Base-by-base conservation (phyloP, 768 basidiomycete genomes). In the Pleurotus ostreatus region DNA sequence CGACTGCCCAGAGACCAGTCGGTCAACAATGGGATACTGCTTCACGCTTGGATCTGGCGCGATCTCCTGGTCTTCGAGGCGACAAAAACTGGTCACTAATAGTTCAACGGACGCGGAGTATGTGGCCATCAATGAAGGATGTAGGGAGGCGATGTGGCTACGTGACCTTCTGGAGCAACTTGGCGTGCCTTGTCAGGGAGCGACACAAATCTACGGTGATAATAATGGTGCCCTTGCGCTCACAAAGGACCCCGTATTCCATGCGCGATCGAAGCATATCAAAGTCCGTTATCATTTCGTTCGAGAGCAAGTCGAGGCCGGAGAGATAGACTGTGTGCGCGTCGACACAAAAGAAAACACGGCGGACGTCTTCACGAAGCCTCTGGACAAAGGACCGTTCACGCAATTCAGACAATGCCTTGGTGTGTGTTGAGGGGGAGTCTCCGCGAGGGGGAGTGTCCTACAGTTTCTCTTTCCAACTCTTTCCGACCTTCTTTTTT, bases 71-170 rank as follows among this genome's bases (percentile, higher is more conserved):
- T 55, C 59, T 4, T 67, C 70, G 0, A 58, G 64, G 15, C 62
- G 68, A 47, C 76, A 78, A 49, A 55, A 62, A 13, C 69, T 63
- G 0, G 60, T 71, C n/a, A 63, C 69, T 0, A 49, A 63, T 7
- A 73, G 70, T 4, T 62, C 68, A 0, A 59, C 62, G 8, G 74
- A 79, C 61, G 73, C 78, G 1, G 77, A 81, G 61, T 78, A 80
- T 60, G 72, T 78, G 43, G 74, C 77, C 3, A 61, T 67, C 0
- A 61, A 65, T 13, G 63, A 75, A 30, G 64, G 71, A 2, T 47
- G 56, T 12, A 41, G 61, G 20, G 60, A 72, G 47, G 60, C 60
- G 0, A 16, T 72, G 2, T 72, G 67, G 67, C 55, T 71, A 2
- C 47, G 63, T 1, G 2, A 41, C 3, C 46, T 69, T 1, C 43